These are phyloP conservation scores for Amanita subjunquillea DNA, from an alignment of 768 basidiomycete genomes.

Conservation along the genomic window DNA sequence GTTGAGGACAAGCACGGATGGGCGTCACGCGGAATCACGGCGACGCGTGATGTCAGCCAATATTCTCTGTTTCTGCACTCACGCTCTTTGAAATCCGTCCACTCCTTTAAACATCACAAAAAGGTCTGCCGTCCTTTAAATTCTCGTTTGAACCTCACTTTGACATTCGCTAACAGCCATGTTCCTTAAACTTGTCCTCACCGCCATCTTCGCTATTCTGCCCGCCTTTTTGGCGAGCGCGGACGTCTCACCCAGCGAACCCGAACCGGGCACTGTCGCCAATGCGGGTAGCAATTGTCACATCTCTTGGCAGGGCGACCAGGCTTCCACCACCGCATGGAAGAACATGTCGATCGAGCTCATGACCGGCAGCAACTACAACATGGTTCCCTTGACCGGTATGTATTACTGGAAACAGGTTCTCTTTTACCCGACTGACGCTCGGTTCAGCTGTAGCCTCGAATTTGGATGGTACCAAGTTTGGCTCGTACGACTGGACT, in stretches of 20 bases:
- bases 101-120: not conserved
- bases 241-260: slow-evolving; percentile 46
- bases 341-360: slow-evolving; percentile 64
- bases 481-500: slow-evolving; percentile 39
- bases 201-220: slow-evolving; percentile 26
- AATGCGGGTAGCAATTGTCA: slow-evolving; percentile 45
- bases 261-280: slow-evolving; percentile 46
- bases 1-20: too few relatives aligned
- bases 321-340: slow-evolving; percentile 45
- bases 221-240: slow-evolving; percentile 35
- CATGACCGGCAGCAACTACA: slow-evolving; percentile 68
- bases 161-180: slow-evolving; percentile 14
- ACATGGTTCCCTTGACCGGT: slow-evolving; percentile 65
- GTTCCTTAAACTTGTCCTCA: slow-evolving; percentile 26
- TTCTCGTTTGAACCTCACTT: not conserved
- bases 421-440: not conserved
- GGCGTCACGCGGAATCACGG: too few relatives aligned
- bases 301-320: slow-evolving; percentile 51
- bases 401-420: slow-evolving; percentile 14
- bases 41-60: not conserved
- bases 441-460: slow-evolving; percentile 47
- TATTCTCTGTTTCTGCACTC: not conserved
- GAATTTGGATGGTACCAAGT: slow-evolving; percentile 49
- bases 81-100: not conserved
- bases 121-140: not conserved